These are phyloP conservation scores for Aspergillus bridgeri DNA, from an alignment of 495 filamentous ascomycete genomes.

Conservation along the genomic window DNA sequence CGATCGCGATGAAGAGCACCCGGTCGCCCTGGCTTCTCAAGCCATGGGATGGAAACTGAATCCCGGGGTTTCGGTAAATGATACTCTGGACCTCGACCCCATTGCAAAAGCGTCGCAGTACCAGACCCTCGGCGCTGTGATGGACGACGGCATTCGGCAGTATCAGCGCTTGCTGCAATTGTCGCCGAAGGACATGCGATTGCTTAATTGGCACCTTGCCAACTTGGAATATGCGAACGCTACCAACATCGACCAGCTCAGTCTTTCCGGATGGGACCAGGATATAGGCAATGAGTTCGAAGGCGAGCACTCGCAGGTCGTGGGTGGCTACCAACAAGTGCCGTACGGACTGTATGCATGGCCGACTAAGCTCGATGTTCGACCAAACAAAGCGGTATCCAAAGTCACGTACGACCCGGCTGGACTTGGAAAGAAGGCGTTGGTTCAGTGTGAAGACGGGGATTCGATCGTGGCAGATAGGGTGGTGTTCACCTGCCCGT, in stretches of 20 bases:
- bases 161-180: constrained; percentile 82
- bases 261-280: constrained; percentile 91
- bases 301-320: constrained; percentile 85
- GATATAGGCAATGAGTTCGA: constrained; percentile 97
- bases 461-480: constrained; percentile 74
- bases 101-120: constrained; percentile 54
- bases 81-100: constrained; percentile 70
- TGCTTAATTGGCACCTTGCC: constrained; percentile 97
- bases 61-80: constrained; percentile 55
- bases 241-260: constrained; percentile 77
- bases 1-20: constrained; percentile 58
- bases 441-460: constrained; percentile 77
- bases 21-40: constrained; percentile 65
- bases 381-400: constrained; percentile 63
- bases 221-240: constrained; percentile 98
- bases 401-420: constrained; percentile 62
- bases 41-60: constrained; percentile 79
- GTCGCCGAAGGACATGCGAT: constrained; percentile 77
- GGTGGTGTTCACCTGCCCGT: constrained; percentile 81
- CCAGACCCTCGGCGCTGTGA: constrained; percentile 80
- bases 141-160: constrained; percentile 84
- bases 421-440: constrained; percentile 42
- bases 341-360: constrained; percentile 74
- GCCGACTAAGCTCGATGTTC: constrained; percentile 76
- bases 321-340: constrained; percentile 89